Conservation (phyloP, 73 alveolate genomes). For the Tetrahymena malaccensis region DNA sequence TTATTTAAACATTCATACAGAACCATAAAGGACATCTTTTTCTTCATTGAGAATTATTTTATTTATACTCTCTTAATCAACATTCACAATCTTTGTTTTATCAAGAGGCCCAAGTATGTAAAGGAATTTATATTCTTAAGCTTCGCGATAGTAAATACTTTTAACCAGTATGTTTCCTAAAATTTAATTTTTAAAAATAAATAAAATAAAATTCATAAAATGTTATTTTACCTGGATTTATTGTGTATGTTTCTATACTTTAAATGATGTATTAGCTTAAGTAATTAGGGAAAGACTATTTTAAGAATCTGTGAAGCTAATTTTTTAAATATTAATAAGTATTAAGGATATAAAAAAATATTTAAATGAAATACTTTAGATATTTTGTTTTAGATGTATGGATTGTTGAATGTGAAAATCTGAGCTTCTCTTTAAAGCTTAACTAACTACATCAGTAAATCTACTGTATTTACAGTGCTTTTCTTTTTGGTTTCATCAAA, state of each 20-base stretch:
- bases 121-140: conserved; percentile 15
- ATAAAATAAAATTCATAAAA: too few relatives aligned
- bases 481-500: conserved; percentile 28
- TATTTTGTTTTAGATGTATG: background rate
- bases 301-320: background rate
- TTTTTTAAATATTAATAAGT: background rate
- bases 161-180: conserved; percentile 15
- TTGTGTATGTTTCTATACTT: background rate
- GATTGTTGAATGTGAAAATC: background rate
- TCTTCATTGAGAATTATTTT: background rate
- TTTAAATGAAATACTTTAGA: background rate
- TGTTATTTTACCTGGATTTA: background rate
- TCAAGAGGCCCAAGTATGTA: conserved; percentile 10
- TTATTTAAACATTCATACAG: background rate
- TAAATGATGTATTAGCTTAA: background rate
- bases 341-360: background rate
- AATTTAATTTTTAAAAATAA: background rate
- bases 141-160: conserved; percentile 5
- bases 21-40: conserved; percentile 10
- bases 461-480: conserved; percentile 11
- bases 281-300: background rate
- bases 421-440: conserved; percentile 12
- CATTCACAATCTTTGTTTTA: conserved; percentile 7
- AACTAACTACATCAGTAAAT: background rate
- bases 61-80: background rate